These are phyloP conservation scores for Colletotrichum tanaceti DNA, from an alignment of 2,329 filamentous ascomycete species.

Conservation along the genomic window DNA sequence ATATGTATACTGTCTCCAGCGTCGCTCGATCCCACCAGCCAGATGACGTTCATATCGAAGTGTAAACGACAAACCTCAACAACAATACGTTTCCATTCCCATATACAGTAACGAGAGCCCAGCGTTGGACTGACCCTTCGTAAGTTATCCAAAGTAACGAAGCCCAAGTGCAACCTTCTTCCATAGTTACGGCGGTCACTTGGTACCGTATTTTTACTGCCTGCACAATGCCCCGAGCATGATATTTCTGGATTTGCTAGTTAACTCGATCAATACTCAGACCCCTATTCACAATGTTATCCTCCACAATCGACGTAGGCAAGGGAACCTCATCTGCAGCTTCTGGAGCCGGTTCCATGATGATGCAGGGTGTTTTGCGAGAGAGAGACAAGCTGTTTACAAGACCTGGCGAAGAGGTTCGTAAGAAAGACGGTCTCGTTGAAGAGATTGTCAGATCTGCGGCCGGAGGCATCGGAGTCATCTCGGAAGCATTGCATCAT, in stretches of 20 bases:
- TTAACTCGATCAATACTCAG: no score
- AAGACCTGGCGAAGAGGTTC: neutral
- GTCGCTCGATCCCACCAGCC: neutral
- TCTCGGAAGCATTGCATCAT: slow-evolving; percentile 41
- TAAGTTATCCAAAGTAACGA: neutral
- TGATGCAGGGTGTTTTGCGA: neutral
- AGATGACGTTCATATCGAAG: neutral
- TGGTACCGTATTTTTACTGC: no score
- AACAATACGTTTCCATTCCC: neutral
- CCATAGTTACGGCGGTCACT: no score
- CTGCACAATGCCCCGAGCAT: no score
- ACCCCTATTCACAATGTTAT: neutral
- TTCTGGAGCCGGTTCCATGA: neutral
- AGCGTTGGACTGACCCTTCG: neutral
- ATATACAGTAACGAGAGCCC: neutral
- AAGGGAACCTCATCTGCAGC: neutral
- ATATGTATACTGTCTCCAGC: neutral
- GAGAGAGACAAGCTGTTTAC: slow-evolving; percentile 20
- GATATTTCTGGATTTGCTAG: neutral
- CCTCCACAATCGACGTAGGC: neutral
- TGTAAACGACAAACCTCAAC: neutral
- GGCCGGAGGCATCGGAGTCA: slow-evolving; percentile 40
- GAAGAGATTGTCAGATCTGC: slow-evolving; percentile 37
- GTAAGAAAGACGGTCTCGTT: slow-evolving; percentile 31
- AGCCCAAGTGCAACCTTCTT: neutral